Evolutionary conservation across 2,329 filamentous ascomycete species (phyloP), one percentile per base, ranked within the genome.

Genomic region (Trichoderma brevicompactum): DNA sequence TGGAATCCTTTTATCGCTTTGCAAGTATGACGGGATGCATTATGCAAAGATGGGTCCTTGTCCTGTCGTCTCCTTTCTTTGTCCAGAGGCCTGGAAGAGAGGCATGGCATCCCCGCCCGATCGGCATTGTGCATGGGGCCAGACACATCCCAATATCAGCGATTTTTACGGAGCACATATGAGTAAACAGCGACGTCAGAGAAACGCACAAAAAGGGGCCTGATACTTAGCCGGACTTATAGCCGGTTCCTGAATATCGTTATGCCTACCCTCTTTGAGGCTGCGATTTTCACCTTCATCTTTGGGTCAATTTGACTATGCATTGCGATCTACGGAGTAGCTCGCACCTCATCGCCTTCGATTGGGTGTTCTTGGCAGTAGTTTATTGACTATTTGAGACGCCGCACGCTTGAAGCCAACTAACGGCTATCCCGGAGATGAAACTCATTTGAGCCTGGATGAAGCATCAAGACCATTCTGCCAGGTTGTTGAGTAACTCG

Each of bases 161-260:
- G 36, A 7, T 28, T 10, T 28, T 17, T 28, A 23, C 13, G 34
- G 17, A 28, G 23, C 23, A 28, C 5, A 28, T 28, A 28, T 28
- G 41, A 62, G 9, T 6, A 23, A 28, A 44, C 48, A 2, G 2
- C 49, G 49, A 53, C 32, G 40, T 63, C 49, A 63, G 49, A 54
- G 49, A 38, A 54, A 49, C 40, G 5, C 9, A 62, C 38, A 54
- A 48, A 48, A 59, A 32, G 46, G 41, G 48, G 49, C 40, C 53
- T 64, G 36, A 12, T 15, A 48, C 44, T 56, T 55, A 40, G 7
- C 52, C 61, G 50, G 32, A 36, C 15, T 23, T 48, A 55, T 49
- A 54, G 5, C 60, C 60, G 60, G 60, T 48, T 46, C 50, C 60
- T 64, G 60, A 54, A 55, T 55, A 64, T 64, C 60, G n/a, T 17